Conservation (phyloP, 179 eudicot species). For the Spergularia azorica region DNA sequence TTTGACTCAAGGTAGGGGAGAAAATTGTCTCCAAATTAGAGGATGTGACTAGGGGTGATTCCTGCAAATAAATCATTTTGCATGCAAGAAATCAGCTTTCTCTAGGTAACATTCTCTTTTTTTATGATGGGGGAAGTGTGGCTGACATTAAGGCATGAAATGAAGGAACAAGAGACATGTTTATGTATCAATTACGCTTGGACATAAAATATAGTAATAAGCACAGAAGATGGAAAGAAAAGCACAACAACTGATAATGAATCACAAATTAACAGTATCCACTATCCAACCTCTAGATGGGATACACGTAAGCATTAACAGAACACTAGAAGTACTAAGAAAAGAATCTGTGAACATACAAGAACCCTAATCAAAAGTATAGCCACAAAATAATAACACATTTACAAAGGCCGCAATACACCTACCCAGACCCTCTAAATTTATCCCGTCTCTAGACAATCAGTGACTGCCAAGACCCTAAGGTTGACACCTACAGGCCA, state of each 20-base stretch:
- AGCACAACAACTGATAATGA: background rate
- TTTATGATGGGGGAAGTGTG: too few species aligned
- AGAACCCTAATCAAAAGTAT: too few species aligned
- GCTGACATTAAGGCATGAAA: background rate
- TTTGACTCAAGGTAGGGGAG: constrained; percentile 55
- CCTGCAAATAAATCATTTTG: constrained; percentile 45
- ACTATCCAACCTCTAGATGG: background rate
- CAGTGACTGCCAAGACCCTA: too few species aligned
- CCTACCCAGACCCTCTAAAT: background rate
- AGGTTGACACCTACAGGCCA: too few species aligned
- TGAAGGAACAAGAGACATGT: background rate
- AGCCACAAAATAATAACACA: too few species aligned
- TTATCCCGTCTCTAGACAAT: background rate
- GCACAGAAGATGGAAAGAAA: background rate
- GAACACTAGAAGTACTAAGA: background rate
- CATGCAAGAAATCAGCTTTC: background rate
- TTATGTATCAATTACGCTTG: background rate
- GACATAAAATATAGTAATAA: background rate
- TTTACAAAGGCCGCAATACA: background rate
- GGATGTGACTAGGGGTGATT: constrained; percentile 44
- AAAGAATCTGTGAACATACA: too few species aligned
- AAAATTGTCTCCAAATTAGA: constrained; percentile 66
- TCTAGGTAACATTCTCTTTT: too few species aligned
- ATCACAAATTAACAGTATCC: constrained; percentile 8
- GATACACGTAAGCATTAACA: background rate